phyloP scores from a whole-genome alignment of 176 grass and related monocot species.

The maize (Zea mays) region DNA sequence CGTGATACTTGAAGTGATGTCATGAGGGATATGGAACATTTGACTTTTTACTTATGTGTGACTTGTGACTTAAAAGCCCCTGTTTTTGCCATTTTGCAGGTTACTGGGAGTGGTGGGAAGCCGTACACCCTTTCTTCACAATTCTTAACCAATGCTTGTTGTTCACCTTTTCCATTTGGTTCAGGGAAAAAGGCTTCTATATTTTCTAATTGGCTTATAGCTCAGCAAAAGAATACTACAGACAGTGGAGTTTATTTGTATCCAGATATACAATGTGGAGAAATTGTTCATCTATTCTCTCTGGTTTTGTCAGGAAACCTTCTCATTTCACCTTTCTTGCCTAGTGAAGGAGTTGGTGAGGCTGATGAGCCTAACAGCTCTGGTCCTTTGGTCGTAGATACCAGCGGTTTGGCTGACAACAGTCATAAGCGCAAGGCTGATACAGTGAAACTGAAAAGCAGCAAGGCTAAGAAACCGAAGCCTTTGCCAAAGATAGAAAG shows the following conservation, averaged over 20 bases:
- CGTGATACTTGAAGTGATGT: slow-evolving; percentile 15
- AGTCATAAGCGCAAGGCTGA: slow-evolving; percentile 58
- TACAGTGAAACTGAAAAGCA: slow-evolving; percentile 42
- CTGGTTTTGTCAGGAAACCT: slow-evolving; percentile 63
- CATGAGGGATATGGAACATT: neutral
- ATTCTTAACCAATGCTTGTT: slow-evolving; percentile 71
- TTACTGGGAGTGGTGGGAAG: slow-evolving; percentile 67
- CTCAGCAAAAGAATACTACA: slow-evolving; percentile 52
- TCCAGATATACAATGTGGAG: slow-evolving; percentile 84
- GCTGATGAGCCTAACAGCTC: slow-evolving; percentile 61
- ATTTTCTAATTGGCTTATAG: slow-evolving; percentile 67
- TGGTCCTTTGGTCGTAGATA: slow-evolving; percentile 37
- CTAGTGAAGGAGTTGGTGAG: slow-evolving; percentile 82
- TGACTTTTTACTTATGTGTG: slow-evolving; percentile 4
- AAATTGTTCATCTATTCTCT: slow-evolving; percentile 72
- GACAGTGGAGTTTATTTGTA: slow-evolving; percentile 52
- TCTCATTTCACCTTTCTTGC: slow-evolving; percentile 65
- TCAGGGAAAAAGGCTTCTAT: slow-evolving; percentile 69
- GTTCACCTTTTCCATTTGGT: slow-evolving; percentile 86
- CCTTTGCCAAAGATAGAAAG: slow-evolving; percentile 57
- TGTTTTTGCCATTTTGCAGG: slow-evolving; percentile 49
- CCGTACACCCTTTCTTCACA: slow-evolving; percentile 74
- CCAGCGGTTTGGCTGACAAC: slow-evolving; percentile 17
- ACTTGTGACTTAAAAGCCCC: neutral
- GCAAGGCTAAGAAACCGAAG: slow-evolving; percentile 68